Base-by-base conservation (phyloP, 2,329 filamentous ascomycete species). In the Trichophyton schoenleinii region DNA sequence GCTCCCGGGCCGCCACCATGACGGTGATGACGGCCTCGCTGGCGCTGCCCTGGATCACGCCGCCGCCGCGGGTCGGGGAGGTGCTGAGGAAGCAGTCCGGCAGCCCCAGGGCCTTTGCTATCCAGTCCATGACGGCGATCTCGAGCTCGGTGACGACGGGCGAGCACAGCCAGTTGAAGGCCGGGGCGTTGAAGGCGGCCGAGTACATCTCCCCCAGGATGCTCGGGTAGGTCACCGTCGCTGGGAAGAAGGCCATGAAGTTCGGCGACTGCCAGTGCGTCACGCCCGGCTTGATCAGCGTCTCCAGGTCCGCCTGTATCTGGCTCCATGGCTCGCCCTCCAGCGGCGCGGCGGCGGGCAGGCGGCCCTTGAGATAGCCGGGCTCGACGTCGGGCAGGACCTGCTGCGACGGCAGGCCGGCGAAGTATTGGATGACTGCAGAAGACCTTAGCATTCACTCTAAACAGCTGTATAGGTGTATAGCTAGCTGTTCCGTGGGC, bases 81-180 rank as follows among this genome's bases (percentile, higher is more conserved):
- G 85, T 84, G 57, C 87, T 92, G 20, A 87, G 77, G 70, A 86
- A 97, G 66, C 82, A 87, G 9, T 81, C 75, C 0, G 92, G 91
- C 25, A 97, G 78, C 1, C 77, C 83, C 11, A 96, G 74, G 7
- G 90, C 81, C 71, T 87, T 83, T 15, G 87, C 89, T 2, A 96
- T 77, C 91, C 92, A 97, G 74, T 97, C 92, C 72, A 96, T 81
- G 49, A 96, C 87, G 25, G 96, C 81, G 0, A 91, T 96, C 79
- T 97, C 92, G 57, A 97, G 81, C 76, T 97, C 92, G 0, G 92
- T 97, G 18, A 94, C 87, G 5, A 88, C 91, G 0, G 92, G 92
- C 4, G 87, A 91, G 75, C 92, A 96, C 65, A 96, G 85, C 92
- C 92, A 97, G 75, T 97, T 97, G 80, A 97, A 97, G 44, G 90